Percentiles rank a stretch among this genome's conserved stretches.
Conservation (phyloP, 345 rosid genomes). For the Linum trigynum region DNA sequence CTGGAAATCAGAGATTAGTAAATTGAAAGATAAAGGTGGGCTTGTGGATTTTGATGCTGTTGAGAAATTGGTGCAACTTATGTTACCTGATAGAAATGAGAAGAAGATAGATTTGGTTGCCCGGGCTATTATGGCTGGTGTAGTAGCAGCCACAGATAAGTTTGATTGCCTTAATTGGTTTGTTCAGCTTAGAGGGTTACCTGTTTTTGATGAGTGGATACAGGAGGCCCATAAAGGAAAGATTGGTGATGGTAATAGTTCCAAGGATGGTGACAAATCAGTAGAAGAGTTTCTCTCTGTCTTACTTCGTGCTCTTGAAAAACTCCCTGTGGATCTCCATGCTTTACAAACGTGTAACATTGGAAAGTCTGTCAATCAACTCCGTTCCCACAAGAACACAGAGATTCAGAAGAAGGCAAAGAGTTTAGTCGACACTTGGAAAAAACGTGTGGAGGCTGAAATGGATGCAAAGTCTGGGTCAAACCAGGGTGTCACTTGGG, state of each 20-base stretch:
- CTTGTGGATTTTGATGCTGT: constrained; percentile 70
- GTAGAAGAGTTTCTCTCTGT: constrained; percentile 65
- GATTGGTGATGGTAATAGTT: constrained; percentile 52
- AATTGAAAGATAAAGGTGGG: constrained; percentile 70
- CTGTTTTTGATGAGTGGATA: constrained; percentile 90
- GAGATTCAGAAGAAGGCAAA: constrained; percentile 89
- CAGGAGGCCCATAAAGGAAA: constrained; percentile 92
- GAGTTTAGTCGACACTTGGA: constrained; percentile 90
- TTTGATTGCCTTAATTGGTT: constrained; percentile 65
- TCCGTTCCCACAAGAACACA: constrained; percentile 63
- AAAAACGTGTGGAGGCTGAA: constrained; percentile 91
- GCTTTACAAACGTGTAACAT: constrained; percentile 84
- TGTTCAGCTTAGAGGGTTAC: constrained; percentile 76
- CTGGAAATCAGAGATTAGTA: constrained; percentile 58
- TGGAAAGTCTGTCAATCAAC: constrained; percentile 84
- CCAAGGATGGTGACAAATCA: constrained; percentile 54
- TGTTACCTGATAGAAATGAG: constrained; percentile 56
- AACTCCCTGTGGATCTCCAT: constrained; percentile 78
- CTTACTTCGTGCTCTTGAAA: constrained; percentile 81
- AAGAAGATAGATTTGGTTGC: constrained; percentile 59
- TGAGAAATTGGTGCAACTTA: constrained; percentile 70
- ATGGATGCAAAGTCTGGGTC: constrained; percentile 75
- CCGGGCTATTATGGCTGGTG: constrained; percentile 59
- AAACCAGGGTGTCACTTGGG: constrained; percentile 53
- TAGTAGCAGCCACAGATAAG: constrained; percentile 71